A percentile compares a stretch with the other conserved stretches of the same genome.
Conservation (phyloP, 2,329 filamentous ascomycete species). For the Paracoccidioides brasiliensis region DNA sequence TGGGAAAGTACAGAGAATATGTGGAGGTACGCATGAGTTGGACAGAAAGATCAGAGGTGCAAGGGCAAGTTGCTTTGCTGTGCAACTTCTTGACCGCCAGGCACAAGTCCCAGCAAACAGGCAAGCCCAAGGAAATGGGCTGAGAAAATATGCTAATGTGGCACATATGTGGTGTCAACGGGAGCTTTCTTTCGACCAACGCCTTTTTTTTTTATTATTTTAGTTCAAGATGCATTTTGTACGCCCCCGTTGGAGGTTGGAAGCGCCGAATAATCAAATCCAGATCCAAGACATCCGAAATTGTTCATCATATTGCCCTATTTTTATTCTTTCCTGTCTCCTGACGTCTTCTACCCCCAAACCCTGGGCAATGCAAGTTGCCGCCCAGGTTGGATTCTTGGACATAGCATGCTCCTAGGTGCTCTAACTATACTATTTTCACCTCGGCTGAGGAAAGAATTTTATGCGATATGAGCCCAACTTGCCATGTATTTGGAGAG, state of each 20-base stretch:
- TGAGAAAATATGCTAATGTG: background rate
- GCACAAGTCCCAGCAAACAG: background rate
- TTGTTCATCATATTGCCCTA: background rate
- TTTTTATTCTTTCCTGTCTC: background rate
- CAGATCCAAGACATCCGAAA: background rate
- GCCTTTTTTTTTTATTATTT: background rate
- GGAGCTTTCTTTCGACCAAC: background rate
- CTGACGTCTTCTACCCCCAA: background rate
- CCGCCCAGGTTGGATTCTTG: background rate
- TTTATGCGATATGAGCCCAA: background rate
- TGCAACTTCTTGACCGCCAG: background rate
- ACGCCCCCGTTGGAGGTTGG: background rate
- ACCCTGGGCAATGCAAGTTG: background rate
- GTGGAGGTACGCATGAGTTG: background rate
- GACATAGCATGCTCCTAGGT: background rate
- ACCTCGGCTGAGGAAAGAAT: background rate
- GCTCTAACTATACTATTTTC: background rate
- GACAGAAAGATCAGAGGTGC: background rate
- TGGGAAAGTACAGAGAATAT: background rate
- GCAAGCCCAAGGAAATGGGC: background rate
- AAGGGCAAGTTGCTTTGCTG: background rate
- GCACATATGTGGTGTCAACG: background rate
- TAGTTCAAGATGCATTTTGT: background rate
- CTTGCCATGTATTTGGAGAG: no score
- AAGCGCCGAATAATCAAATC: background rate